Evolutionary conservation across 306 rosid species (phyloP).

Genomic region (Malus sylvestris): DNA sequence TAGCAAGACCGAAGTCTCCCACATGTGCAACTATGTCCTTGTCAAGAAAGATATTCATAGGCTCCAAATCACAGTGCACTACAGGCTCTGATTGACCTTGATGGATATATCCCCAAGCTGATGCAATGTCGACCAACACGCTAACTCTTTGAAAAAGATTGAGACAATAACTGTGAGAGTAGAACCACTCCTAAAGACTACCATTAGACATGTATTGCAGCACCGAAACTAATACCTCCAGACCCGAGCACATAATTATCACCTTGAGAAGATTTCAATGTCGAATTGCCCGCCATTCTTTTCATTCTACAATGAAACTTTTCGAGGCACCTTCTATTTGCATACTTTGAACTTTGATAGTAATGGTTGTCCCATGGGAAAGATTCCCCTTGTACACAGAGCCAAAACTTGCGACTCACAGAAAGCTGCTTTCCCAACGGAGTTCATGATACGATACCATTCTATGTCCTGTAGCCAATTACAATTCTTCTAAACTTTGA

Average conservation of each 20-base stretch:
- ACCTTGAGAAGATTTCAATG: slow-evolving; percentile 18
- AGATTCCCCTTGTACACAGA: slow-evolving; percentile 1
- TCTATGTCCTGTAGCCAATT: neutral
- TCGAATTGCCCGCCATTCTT: neutral
- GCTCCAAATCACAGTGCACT: too few species aligned
- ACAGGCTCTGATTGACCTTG: too few species aligned
- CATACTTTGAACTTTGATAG: slow-evolving; percentile 14
- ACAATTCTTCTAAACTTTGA: neutral
- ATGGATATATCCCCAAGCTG: too few species aligned
- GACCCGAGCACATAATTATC: neutral
- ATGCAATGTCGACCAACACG: neutral
- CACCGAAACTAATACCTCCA: neutral
- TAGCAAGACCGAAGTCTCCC: too few species aligned
- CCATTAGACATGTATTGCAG: neutral
- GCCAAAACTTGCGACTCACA: slow-evolving; percentile 13
- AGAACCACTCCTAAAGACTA: neutral
- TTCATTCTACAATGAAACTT: slow-evolving; percentile 2
- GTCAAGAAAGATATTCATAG: too few species aligned
- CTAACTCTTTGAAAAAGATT: neutral
- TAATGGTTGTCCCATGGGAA: slow-evolving; percentile 1
- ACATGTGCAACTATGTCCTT: too few species aligned
- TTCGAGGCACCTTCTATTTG: neutral
- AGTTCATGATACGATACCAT: slow-evolving; percentile 14
- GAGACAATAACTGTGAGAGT: neutral
- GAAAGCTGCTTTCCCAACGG: slow-evolving; percentile 39